phyloP scores from a whole-genome alignment of 352 stramenopile species.

The Pythium coloratum region DNA sequence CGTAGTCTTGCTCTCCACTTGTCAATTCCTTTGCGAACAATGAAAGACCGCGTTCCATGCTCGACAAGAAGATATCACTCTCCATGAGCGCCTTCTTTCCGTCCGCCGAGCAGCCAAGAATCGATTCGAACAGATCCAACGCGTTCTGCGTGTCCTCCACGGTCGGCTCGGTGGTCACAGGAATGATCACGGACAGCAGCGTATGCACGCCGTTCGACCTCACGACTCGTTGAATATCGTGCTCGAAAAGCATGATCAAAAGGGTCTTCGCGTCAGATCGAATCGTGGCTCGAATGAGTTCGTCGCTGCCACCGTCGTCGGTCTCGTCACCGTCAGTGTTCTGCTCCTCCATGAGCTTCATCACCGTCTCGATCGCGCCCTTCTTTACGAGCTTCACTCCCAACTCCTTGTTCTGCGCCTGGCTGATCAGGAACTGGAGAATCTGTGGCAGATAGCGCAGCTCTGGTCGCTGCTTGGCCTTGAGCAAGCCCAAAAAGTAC shows the following conservation, averaged over 20 bases:
- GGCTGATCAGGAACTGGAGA: conserved; percentile 45
- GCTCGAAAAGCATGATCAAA: conserved; percentile 55
- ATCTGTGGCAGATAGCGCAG: conserved; percentile 30
- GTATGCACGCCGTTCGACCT: conserved; percentile 61
- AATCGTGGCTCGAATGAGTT: not conserved
- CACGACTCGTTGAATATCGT: conserved; percentile 68
- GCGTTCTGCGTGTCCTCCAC: conserved; percentile 43
- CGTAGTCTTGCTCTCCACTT: conserved; percentile 17
- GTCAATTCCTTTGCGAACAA: conserved; percentile 13
- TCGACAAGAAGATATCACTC: conserved; percentile 44
- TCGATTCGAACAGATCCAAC: conserved; percentile 64
- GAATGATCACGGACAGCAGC: conserved; percentile 44
- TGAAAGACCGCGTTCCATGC: conserved; percentile 36
- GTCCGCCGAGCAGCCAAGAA: conserved; percentile 43
- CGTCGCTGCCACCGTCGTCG: not conserved
- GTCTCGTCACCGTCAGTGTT: conserved; percentile 24
- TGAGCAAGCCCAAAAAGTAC: conserved; percentile 41
- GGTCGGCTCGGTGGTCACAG: conserved; percentile 13
- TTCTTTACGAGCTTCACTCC: conserved; percentile 52
- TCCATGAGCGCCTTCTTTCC: conserved; percentile 57
- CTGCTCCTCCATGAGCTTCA: conserved; percentile 51
- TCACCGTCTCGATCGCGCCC: conserved; percentile 55
- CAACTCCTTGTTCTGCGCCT: conserved; percentile 28
- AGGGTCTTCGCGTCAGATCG: conserved; percentile 37
- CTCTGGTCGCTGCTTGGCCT: conserved; percentile 20